Conservation (phyloP, 23 red algal species). For the Pyropia yezoensis region DNA sequence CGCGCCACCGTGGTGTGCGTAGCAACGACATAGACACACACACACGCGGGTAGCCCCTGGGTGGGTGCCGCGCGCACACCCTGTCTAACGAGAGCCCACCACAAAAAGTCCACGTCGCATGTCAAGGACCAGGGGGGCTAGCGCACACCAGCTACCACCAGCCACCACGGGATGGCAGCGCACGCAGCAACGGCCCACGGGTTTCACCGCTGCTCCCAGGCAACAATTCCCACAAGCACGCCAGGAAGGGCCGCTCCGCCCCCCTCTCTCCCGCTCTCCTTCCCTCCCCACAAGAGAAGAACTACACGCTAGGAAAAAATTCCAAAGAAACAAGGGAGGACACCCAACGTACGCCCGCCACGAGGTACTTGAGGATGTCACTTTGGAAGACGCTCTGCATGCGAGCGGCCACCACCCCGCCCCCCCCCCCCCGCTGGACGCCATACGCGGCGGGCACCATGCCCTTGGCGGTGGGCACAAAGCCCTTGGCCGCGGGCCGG, state of each 20-base stretch:
- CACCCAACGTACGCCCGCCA: conserved; percentile 46
- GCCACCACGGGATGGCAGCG: too few species aligned
- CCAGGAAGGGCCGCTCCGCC: not conserved
- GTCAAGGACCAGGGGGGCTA: too few species aligned
- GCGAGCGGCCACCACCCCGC: not conserved
- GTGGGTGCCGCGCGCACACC: too few species aligned
- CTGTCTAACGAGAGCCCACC: too few species aligned
- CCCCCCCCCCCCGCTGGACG: not conserved
- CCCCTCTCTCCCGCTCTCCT: too few species aligned
- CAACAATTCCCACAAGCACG: not conserved
- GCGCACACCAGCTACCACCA: too few species aligned
- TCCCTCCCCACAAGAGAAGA: not conserved
- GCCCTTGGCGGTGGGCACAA: not conserved
- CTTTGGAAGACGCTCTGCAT: not conserved
- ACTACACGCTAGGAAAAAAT: not conserved
- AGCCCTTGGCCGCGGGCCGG: not conserved
- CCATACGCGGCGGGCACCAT: not conserved
- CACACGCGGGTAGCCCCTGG: too few species aligned
- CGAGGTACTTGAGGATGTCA: conserved; percentile 62
- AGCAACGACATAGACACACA: not conserved
- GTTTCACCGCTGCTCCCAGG: too few species aligned
- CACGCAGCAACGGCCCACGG: too few species aligned
- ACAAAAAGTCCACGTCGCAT: too few species aligned
- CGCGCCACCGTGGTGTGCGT: not conserved
- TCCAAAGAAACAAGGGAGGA: too few species aligned